These are phyloP conservation scores for Geotrichum australiense DNA, from an alignment of 1,139 yeast genomes.

Conservation along the genomic window DNA sequence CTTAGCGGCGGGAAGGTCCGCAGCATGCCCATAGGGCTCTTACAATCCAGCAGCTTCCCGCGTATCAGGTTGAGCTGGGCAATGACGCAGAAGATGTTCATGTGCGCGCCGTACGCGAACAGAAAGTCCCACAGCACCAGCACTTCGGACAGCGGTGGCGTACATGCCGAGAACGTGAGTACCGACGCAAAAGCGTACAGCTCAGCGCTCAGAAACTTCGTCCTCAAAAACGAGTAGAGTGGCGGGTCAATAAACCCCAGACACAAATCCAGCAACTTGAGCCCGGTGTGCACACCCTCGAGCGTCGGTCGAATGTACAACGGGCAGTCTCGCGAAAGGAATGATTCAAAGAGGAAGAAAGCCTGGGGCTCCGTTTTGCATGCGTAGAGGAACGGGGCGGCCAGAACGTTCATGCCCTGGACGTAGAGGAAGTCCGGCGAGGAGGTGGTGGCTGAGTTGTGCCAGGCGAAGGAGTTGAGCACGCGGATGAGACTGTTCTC, in stretches of 20 bases:
- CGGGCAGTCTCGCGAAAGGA: conserved; percentile 61
- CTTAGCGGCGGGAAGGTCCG: conserved; percentile 61
- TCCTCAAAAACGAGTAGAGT: conserved; percentile 51
- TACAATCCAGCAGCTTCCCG: conserved; percentile 47
- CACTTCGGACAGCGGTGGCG: conserved; percentile 75
- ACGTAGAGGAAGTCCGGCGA: conserved; percentile 44
- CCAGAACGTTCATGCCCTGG: conserved; percentile 83
- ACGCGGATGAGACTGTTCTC: conserved; percentile 65
- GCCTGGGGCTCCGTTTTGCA: conserved; percentile 85
- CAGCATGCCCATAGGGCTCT: conserved; percentile 67
- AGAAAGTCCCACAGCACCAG: conserved; percentile 82
- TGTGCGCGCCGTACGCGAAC: conserved; percentile 85
- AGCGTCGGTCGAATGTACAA: conserved; percentile 70
- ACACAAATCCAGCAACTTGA: conserved; percentile 55
- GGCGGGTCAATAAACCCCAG: conserved; percentile 68
- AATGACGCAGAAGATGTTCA: conserved; percentile 76
- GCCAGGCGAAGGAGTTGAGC: conserved; percentile 66
- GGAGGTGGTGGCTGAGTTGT: conserved; percentile 5
- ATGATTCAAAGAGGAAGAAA: conserved; percentile 56
- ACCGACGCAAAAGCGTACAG: conserved; percentile 87
- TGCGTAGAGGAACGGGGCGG: conserved; percentile 77
- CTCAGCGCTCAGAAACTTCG: conserved; percentile 67
- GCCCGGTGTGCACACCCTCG: conserved; percentile 79
- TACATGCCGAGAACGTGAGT: conserved; percentile 80
- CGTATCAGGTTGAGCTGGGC: conserved; percentile 76